Conservation (phyloP, 139 green algal genomes). For the Marvania coccoides region DNA sequence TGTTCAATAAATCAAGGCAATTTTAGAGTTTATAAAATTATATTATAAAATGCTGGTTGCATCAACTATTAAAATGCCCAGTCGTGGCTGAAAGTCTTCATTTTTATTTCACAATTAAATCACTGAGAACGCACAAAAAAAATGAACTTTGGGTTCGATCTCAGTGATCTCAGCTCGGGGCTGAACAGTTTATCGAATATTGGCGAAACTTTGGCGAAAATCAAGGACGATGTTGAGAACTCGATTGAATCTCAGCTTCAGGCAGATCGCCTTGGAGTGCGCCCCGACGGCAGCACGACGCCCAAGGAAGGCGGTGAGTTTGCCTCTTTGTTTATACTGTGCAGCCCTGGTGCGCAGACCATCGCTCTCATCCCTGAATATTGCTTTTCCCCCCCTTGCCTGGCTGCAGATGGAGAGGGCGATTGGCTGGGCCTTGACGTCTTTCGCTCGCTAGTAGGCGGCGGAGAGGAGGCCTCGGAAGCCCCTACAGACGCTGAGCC, state of each 20-base stretch:
- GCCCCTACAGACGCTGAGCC: not conserved
- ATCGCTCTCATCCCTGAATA: not conserved
- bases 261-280: not conserved
- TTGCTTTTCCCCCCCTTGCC: not conserved
- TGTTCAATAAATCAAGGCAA: too few species aligned
- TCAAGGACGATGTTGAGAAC: constrained; percentile 8
- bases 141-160: not conserved
- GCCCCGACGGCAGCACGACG: not conserved
- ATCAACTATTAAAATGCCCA: too few species aligned
- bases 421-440: not conserved
- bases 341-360: not conserved
- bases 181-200: not conserved
- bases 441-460: not conserved
- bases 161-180: constrained; percentile 1
- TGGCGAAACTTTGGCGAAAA: constrained; percentile 3
- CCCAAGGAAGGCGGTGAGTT: not conserved
- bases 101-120: too few species aligned
- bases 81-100: too few species aligned
- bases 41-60: too few species aligned
- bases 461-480: not conserved
- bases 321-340: not conserved
- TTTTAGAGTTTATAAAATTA: too few species aligned
- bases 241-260: constrained; percentile 1
- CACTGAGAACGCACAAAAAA: too few species aligned
- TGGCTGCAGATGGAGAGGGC: not conserved